A percentile compares a stretch with the other conserved stretches of the same genome.
Evolutionary conservation across 768 basidiomycete genomes (phyloP).

Genomic region (Asterophora parasitica): DNA sequence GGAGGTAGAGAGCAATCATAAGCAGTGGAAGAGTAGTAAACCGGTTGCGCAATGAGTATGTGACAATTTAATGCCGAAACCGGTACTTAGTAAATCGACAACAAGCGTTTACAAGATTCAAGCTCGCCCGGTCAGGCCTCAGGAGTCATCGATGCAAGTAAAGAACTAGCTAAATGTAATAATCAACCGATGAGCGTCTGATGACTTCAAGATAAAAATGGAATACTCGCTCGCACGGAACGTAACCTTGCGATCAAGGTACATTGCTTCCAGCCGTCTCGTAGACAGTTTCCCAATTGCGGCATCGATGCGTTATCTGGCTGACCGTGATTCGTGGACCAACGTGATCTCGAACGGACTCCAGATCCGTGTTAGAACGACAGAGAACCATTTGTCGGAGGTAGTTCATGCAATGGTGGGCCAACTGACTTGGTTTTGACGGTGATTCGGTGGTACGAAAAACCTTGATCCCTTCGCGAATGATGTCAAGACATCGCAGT

Average conservation of each 20-base stretch:
- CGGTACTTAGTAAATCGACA: too few relatives aligned
- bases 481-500: conserved; percentile 30
- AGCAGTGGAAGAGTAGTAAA: conserved; percentile 10
- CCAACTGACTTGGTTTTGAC: not conserved
- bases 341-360: conserved; percentile 12
- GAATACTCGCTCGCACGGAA: too few relatives aligned
- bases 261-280: conserved; percentile 8
- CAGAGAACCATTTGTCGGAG: conserved; percentile 17
- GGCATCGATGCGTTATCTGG: conserved; percentile 14
- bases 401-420: conserved; percentile 23
- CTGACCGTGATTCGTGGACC: conserved; percentile 12
- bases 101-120: too few relatives aligned
- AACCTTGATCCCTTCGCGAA: conserved; percentile 15
- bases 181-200: too few relatives aligned
- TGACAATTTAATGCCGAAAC: too few relatives aligned
- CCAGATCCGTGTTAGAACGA: conserved; percentile 14
- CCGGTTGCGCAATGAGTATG: too few relatives aligned
- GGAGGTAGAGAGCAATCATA: conserved; percentile 15
- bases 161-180: too few relatives aligned
- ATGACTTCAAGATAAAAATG: too few relatives aligned
- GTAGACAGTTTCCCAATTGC: conserved; percentile 15
- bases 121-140: too few relatives aligned
- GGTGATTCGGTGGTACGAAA: not conserved
- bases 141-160: too few relatives aligned
- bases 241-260: not conserved